Conservation (phyloP, 2,329 filamentous ascomycete species). For the Talaromyces funiculosus region DNA sequence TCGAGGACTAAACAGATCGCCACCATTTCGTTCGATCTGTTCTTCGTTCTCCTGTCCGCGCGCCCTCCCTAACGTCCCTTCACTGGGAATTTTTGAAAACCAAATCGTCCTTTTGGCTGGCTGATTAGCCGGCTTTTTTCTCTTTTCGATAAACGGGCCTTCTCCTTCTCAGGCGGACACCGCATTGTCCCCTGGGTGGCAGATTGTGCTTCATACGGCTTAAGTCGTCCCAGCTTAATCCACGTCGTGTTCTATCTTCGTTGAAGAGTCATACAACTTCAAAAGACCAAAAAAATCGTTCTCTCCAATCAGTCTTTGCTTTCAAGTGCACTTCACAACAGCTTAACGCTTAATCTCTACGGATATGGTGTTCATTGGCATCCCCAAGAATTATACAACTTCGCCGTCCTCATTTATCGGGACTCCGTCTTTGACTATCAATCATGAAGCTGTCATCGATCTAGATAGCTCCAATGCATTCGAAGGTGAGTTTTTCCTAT, state of each 20-base stretch:
- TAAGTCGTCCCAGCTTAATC: constrained; percentile 13
- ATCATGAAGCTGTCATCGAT: constrained; percentile 86
- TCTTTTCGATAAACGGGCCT: constrained; percentile 67
- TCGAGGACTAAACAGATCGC: constrained; percentile 56
- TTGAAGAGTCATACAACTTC: neutral
- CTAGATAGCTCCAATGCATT: constrained; percentile 95
- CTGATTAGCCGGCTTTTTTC: constrained; percentile 61
- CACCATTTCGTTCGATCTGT: constrained; percentile 86
- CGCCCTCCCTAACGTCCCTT: constrained; percentile 82
- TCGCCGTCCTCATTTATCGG: constrained; percentile 71
- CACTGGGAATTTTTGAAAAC: constrained; percentile 43
- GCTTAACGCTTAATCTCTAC: constrained; percentile 20
- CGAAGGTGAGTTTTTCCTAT: constrained; percentile 59
- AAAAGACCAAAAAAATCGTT: neutral
- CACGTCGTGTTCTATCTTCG: constrained; percentile 10
- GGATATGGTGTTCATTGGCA: constrained; percentile 80
- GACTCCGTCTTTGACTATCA: constrained; percentile 90
- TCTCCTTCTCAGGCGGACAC: constrained; percentile 89
- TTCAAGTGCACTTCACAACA: constrained; percentile 20
- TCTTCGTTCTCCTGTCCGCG: constrained; percentile 74
- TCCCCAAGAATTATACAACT: constrained; percentile 74
- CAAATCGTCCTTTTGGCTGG: constrained; percentile 59
- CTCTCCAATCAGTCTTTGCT: constrained; percentile 18
- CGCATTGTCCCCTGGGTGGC: constrained; percentile 93
- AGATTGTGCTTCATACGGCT: constrained; percentile 84